These are phyloP conservation scores for Chloranthus sessilifolius DNA, from an alignment of 164 flowering plant genomes.

Conservation along the genomic window DNA sequence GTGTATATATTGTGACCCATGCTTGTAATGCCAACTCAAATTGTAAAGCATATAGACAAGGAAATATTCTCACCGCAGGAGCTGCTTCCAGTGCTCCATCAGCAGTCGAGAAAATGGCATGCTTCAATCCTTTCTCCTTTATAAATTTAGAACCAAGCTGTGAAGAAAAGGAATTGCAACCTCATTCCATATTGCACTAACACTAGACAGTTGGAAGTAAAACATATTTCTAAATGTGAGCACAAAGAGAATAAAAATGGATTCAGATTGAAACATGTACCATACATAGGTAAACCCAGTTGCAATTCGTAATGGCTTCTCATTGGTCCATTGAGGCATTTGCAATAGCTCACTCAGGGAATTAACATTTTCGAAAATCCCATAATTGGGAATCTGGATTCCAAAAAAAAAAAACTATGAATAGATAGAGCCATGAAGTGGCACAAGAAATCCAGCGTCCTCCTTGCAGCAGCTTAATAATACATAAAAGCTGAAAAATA, in stretches of 20 bases:
- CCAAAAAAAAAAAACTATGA: slow-evolving; percentile 1
- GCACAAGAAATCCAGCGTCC: neutral
- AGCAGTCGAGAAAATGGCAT: slow-evolving; percentile 85
- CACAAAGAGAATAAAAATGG: neutral
- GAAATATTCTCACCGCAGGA: slow-evolving; percentile 66
- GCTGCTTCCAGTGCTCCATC: slow-evolving; percentile 99
- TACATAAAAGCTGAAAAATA: slow-evolving; percentile 9
- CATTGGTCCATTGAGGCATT: slow-evolving; percentile 94
- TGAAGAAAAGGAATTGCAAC: neutral
- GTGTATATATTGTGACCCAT: no score
- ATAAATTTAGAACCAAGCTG: slow-evolving; percentile 90
- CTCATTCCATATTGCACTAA: no score
- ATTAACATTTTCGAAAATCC: slow-evolving; percentile 90
- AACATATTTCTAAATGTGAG: neutral
- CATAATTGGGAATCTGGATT: slow-evolving; percentile 84
- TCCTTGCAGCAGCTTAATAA: neutral
- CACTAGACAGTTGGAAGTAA: neutral
- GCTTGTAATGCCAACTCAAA: no score
- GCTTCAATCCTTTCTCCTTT: slow-evolving; percentile 73
- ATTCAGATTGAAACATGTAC: slow-evolving; percentile 3
- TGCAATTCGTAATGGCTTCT: slow-evolving; percentile 87
- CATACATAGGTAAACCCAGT: slow-evolving; percentile 90
- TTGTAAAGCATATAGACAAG: no score
- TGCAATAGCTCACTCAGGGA: slow-evolving; percentile 70
- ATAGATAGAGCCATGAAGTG: no score